These are phyloP conservation scores for Fusarium sp. DNA, from an alignment of 2,329 filamentous ascomycete genomes.

Conservation along the genomic window DNA sequence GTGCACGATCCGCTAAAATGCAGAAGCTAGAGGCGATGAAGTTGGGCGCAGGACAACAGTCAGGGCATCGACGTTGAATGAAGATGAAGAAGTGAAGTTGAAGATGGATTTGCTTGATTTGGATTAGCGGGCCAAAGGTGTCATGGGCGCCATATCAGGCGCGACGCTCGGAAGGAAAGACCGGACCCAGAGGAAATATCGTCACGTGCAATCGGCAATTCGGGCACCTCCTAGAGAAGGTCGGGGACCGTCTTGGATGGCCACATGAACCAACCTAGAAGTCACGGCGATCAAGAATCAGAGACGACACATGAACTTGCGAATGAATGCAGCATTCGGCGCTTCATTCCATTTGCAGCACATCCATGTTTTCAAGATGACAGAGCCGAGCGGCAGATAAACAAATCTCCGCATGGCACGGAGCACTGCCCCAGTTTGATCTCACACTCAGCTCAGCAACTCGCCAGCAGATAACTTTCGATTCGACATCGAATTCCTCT, in stretches of 20 bases:
- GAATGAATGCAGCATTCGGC: not conserved
- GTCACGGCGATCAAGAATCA: not conserved
- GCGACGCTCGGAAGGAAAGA: not conserved
- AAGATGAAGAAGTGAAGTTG: constrained; percentile 25
- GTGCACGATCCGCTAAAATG: not conserved
- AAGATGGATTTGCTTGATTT: constrained; percentile 9
- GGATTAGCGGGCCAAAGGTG: constrained; percentile 26
- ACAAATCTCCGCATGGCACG: not conserved
- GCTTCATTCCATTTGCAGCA: not conserved
- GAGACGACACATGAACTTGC: not conserved
- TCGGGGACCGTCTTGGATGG: not conserved
- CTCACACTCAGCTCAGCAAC: not conserved
- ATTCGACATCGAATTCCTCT: not conserved
- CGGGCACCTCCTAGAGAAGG: not conserved
- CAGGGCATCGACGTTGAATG: not conserved
- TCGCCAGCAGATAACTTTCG: not conserved
- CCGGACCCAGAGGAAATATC: not conserved
- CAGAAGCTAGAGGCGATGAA: not conserved
- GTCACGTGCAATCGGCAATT: constrained; percentile 2
- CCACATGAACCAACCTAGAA: constrained; percentile 1
- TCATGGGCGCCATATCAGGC: constrained; percentile 19
- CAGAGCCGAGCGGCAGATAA: not conserved
- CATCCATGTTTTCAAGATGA: not conserved
- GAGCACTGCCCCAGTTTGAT: constrained; percentile 11
- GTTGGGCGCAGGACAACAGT: not conserved